phyloP scores from a whole-genome alignment of 192 early-diverging fungal genomes.

The Helicostylum pulchrum region DNA sequence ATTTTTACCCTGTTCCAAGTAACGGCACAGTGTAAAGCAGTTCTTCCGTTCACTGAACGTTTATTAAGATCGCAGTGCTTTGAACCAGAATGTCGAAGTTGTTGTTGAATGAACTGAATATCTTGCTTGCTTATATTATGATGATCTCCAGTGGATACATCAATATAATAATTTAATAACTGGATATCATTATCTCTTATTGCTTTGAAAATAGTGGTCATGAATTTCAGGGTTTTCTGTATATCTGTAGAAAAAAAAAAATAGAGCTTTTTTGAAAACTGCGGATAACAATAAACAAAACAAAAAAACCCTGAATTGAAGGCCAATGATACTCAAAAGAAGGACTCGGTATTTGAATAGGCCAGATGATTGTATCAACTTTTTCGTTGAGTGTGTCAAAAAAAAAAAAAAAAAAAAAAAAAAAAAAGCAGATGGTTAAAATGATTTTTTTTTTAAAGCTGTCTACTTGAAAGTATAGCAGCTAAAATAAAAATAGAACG shows the following conservation, averaged over 20 bases:
- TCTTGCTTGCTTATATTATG: conserved; percentile 16
- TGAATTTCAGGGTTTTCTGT: neutral
- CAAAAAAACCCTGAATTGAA: neutral
- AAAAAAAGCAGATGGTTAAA: too few species aligned
- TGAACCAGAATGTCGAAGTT: conserved; percentile 7
- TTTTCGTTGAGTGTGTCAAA: too few species aligned
- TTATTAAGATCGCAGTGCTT: conserved; percentile 40
- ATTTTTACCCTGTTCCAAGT: conserved; percentile 34
- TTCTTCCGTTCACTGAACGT: conserved; percentile 37
- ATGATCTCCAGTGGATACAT: conserved; percentile 10
- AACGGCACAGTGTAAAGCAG: conserved; percentile 45
- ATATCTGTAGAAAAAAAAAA: neutral
- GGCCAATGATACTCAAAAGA: neutral
- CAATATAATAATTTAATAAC: conserved; percentile 27
- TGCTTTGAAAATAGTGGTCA: conserved; percentile 34
- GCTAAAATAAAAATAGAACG: too few species aligned
- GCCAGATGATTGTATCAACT: too few species aligned
- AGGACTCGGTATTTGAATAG: neutral
- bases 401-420: too few species aligned
- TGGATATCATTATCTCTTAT: conserved; percentile 35
- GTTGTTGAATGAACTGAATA: conserved; percentile 9
- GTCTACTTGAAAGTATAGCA: too few species aligned
- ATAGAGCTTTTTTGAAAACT: neutral
- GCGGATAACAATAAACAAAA: neutral
- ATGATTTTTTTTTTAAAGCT: too few species aligned